Percentiles rank a stretch among this genome's conserved stretches.
Evolutionary conservation across 1,139 yeast genomes (phyloP).

Genomic region (Hyphopichia pseudoburtonii): DNA sequence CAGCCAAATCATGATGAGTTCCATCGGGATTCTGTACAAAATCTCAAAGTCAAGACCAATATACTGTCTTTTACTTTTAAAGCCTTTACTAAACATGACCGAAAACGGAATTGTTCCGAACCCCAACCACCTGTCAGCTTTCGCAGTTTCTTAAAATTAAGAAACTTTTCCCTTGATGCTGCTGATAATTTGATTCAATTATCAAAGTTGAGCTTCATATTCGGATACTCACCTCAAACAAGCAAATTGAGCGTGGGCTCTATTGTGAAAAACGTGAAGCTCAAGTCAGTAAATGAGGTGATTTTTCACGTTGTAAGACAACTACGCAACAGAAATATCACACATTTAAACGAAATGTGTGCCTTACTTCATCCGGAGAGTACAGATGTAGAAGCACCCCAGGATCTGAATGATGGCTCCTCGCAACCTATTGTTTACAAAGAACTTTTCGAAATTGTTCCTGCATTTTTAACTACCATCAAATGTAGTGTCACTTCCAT

Average conservation of each 20-base stretch:
- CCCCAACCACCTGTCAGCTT: conserved; percentile 4
- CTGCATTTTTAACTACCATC: conserved; percentile 26
- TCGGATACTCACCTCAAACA: conserved; percentile 25
- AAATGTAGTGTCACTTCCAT: conserved; percentile 26
- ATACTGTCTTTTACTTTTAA: conserved; percentile 28
- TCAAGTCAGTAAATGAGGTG: conserved; percentile 39
- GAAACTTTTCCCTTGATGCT: conserved; percentile 30
- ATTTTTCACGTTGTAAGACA: conserved; percentile 39
- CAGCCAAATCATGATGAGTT: conserved; percentile 24
- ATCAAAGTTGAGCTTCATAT: conserved; percentile 29
- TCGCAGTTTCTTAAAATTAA: conserved; percentile 29
- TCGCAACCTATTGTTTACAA: conserved; percentile 10
- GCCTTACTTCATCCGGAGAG: conserved; percentile 3
- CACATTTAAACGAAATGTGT: conserved; percentile 27
- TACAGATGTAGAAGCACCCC: no score
- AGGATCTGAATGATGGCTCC: not conserved
- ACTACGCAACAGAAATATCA: conserved; percentile 29
- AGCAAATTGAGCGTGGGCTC: conserved; percentile 23
- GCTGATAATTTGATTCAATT: conserved; percentile 31
- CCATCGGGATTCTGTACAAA: conserved; percentile 29
- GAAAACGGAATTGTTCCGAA: not conserved
- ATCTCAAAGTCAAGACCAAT: conserved; percentile 24
- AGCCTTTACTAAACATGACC: conserved; percentile 22
- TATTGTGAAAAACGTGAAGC: conserved; percentile 25
- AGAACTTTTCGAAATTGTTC: conserved; percentile 33